A percentile compares a stretch with the other conserved stretches of the same genome.
Evolutionary conservation across 1,284 basidiomycete species (phyloP).

Genomic region (Tilletia caries): DNA sequence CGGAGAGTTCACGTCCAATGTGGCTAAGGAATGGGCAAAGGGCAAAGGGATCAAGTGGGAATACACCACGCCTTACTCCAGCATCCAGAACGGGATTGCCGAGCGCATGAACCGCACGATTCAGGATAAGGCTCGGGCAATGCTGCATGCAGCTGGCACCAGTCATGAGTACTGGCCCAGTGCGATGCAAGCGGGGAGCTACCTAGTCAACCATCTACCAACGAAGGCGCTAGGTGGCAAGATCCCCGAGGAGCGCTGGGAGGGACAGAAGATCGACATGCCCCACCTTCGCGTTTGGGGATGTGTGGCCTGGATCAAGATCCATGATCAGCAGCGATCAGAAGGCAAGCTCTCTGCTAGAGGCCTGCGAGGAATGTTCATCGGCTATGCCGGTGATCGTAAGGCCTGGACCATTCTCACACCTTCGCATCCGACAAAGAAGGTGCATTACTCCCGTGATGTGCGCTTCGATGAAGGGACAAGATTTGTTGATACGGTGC

Average conservation of each 20-base stretch:
- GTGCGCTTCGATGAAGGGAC: not conserved
- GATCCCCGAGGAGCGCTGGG: not conserved
- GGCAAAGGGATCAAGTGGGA: not conserved
- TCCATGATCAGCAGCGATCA: not conserved
- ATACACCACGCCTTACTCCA: not conserved
- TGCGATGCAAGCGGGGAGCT: not conserved
- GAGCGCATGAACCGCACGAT: constrained; percentile 3
- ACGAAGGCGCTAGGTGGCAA: not conserved
- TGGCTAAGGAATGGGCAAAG: not conserved
- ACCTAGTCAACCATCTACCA: not conserved
- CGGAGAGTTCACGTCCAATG: constrained; percentile 1
- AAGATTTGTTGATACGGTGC: not conserved
- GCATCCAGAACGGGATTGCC: not conserved
- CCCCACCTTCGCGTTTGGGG: not conserved
- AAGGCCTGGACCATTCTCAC: not conserved
- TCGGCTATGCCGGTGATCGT: not conserved
- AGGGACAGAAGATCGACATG: not conserved
- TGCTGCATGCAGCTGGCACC: not conserved
- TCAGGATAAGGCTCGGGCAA: not conserved
- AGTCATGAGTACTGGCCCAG: not conserved
- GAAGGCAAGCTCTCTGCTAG: not conserved
- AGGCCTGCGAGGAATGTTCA: not conserved
- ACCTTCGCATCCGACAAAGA: not conserved
- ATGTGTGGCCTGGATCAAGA: not conserved
- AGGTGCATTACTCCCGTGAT: not conserved